Evolutionary conservation across 148 eudicot genomes (phyloP), one percentile per base, ranked within the genome.

Genomic region (Rhododendron griersonianum): DNA sequence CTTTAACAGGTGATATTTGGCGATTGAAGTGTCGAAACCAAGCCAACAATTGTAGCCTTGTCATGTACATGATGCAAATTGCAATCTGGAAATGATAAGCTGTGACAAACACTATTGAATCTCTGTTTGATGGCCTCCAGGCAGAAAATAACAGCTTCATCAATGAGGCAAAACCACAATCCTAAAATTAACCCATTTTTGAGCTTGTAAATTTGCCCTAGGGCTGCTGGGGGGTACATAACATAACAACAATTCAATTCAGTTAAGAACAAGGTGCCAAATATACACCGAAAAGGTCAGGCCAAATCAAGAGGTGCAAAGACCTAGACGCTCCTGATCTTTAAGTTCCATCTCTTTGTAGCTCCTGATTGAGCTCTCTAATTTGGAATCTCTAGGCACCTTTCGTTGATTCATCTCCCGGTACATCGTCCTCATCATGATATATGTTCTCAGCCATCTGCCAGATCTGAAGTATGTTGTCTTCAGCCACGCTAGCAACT

Each of bases 401-500:
- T 84, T 87, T 93, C 7, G 88, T 37, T 10, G 92, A 6, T n/a
- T 92, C 96, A 18, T 93, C 97, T 78, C 76, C 91, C 2, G 88
- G 91, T 55, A 91, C 39, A 83, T 96, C 98, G 84, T 91, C 95
- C 47, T 94, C 95, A 11, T 95, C 98, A 47, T 93, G 98, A 88
- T 92, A 95, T 86, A 96, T 94, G 86, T 93, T 92, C 87, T 96
- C 96, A 13, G 95, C 96, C 98, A 96, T 93, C 93, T 96, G 98
- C 98, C 98, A 96, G 85, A 96, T 94, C 75, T 96, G 98, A 61
- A 96, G 93, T 79, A 95, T 93, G 89, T 96, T 94, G 87, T 96
- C 98, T 89, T 96, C 95, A 0, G 98, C 96, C 1, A 96, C 98
- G 41, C 98, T 95, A 41, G 98, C 98, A 73, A 96, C 87, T 15